Evolutionary conservation across 306 rosid species (phyloP).

Genomic region (Sindora glabra): DNA sequence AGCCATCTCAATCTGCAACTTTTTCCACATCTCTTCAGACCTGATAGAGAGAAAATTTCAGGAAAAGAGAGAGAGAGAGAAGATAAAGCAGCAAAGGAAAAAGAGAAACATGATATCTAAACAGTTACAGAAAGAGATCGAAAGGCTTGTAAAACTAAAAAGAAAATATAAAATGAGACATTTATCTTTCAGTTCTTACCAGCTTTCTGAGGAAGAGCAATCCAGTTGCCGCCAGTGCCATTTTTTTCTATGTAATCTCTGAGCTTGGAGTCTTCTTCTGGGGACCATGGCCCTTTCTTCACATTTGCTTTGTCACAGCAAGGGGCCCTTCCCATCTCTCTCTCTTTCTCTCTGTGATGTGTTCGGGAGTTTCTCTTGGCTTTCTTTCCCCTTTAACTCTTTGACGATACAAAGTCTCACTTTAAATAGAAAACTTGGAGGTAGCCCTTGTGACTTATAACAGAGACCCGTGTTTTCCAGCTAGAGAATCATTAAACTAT

Average conservation of each 20-base stretch:
- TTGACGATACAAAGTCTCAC: slow-evolving; percentile 35
- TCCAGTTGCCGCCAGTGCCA: slow-evolving; percentile 95
- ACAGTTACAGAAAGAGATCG: too few relatives aligned
- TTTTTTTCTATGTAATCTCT: slow-evolving; percentile 61
- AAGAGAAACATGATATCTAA: neutral
- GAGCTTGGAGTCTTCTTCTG: slow-evolving; percentile 85
- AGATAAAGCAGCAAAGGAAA: neutral
- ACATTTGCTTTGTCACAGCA: slow-evolving; percentile 96
- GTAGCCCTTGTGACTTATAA: slow-evolving; percentile 24
- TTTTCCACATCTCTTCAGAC: slow-evolving; percentile 86
- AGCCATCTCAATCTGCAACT: slow-evolving; percentile 97
- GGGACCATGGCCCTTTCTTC: slow-evolving; percentile 98
- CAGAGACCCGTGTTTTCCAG: slow-evolving; percentile 13
- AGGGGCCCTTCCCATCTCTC: slow-evolving; percentile 93
- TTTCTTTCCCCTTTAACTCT: neutral
- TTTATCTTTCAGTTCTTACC: too few relatives aligned
- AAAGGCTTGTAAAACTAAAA: neutral
- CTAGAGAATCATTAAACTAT: slow-evolving; percentile 16
- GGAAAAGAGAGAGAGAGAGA: too few relatives aligned
- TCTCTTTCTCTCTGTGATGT: slow-evolving; percentile 14
- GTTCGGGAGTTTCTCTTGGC: too few relatives aligned
- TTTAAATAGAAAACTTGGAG: slow-evolving; percentile 30
- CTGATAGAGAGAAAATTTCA: too few relatives aligned
- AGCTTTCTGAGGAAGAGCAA: slow-evolving; percentile 90
- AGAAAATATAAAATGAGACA: too few relatives aligned